Base-by-base conservation (phyloP, 208 protist species). In the Leishmania martiniquensis region DNA sequence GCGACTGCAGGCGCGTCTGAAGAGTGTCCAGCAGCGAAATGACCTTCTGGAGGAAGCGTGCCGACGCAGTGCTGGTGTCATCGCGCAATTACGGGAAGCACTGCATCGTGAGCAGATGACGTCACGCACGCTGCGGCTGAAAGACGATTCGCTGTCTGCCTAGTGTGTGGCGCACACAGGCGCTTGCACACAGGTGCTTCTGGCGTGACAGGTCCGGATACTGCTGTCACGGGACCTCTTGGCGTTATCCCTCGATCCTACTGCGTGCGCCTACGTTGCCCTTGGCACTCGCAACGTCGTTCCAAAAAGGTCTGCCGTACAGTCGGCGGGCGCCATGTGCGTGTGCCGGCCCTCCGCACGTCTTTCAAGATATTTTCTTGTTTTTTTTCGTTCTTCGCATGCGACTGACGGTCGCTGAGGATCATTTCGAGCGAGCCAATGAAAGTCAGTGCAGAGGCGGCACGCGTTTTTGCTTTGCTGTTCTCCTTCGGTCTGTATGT, bases 31-130 rank as follows among this genome's bases (percentile, higher is more conserved):
- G 49, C 60, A 81, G 22, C 87, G 87, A 22, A 83, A 92, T 67
- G 52, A 76, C 25, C 49, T 86, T 39, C 76, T 95, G 32, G 91
- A 97, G 73, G 68, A 77, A 51, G 85, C 87, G 13, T 94, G 89
- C 60, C 84, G 76, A 25, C 76, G 82, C 39, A 92, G 91, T 70
- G 85, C 88, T 0, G 54, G 60, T 15, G 92, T 92, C 4, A 96
- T 96, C 73, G 76, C 89, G 17, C 85, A 86, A 45, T 82, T 96
- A 47, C 86, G 92, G 20, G 92, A 94, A 62, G 65, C 76, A n/a
- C 71, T 89, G 37, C 84, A 93, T 47, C 81, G 74, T 20, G 81
- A 83, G 74, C 81, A 77, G 49, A 80, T 74, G 67, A 77, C 47
- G 54, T 75, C 57, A 34, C 79, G 79, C 54, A n/a, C 67, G 39